phyloP scores from a whole-genome alignment of 371 early-diverging fungal genomes.

The Thermomucor indicae-seudaticae region DNA sequence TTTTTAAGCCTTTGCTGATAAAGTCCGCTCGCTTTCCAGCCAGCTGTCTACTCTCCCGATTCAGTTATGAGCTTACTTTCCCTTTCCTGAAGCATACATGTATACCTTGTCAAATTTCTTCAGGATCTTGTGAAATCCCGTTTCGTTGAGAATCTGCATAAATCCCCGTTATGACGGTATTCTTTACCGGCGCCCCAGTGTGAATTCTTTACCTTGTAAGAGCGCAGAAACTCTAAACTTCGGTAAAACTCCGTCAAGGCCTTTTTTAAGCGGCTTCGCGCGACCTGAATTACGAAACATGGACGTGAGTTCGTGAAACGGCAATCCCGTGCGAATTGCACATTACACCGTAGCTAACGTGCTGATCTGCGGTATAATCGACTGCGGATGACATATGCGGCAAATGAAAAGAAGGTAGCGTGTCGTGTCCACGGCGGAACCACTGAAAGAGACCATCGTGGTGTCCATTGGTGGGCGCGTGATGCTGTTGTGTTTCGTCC shows the following conservation, averaged over 20 bases:
- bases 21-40: conserved; percentile 48
- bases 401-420: conserved; percentile 1
- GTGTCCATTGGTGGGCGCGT: background rate
- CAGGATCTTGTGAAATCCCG: conserved; percentile 72
- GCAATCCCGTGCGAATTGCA: too few species aligned
- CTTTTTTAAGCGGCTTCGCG: conserved; percentile 62
- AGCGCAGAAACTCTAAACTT: conserved; percentile 69
- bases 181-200: too few species aligned
- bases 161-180: too few species aligned
- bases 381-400: conserved; percentile 7
- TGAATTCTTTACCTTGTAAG: conserved; percentile 58
- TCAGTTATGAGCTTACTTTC: background rate
- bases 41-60: conserved; percentile 31
- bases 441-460: conserved; percentile 5
- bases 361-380: conserved; percentile 19
- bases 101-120: conserved; percentile 76
- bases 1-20: conserved; percentile 50
- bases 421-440: conserved; percentile 1
- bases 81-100: background rate
- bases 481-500: background rate
- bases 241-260: conserved; percentile 78
- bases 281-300: conserved; percentile 32
- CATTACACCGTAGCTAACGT: conserved; percentile 33
- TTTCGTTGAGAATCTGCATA: conserved; percentile 60
- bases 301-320: too few species aligned